Evolutionary conservation across 208 protist genomes (phyloP), one percentile per base, ranked within the genome.

Genomic region (Acanthamoeba culbertsoni): DNA sequence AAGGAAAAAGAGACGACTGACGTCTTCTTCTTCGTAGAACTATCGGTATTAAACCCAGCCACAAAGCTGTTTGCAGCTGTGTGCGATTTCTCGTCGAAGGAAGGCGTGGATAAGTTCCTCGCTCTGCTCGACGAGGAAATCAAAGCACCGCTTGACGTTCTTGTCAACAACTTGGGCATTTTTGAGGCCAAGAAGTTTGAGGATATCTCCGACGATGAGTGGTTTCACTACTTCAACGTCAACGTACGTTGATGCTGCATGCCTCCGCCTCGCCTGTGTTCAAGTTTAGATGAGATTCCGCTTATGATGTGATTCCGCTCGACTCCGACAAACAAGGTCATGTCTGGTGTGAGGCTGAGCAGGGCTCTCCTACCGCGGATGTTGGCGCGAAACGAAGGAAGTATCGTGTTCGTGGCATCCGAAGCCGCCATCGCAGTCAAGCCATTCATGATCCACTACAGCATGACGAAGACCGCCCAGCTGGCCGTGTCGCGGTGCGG

Each of bases 381-480:
- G 92, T 26, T 94, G 40, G 92, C 7, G 31, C 8, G 92, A 10
- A 94, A 94, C 53, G 33, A 4, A 14, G 92, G 92, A 14, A 43
- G 26, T 31, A 79, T 94, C 23, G 20, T 94, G 45, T 73, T 94
- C 42, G 31, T 94, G 33, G 55, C 92, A 2, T 86, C 59, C 35
- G 92, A 94, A 62, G 53, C 65, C 0, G 77, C 53, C 65, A 37
- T 94, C 45, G 14, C 18, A 23, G 31, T 82, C 35, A 71, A 62
- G 45, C 65, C 45, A 23, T 42, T 59, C 92, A 94, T 94, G 92
- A 91, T 68, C 77, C 92, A 94, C 92, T 94, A 94, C 82, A 71
- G 31, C 57, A 65, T 73, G 75, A 94, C 92, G 37, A 94, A 94
- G 82, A 65, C 79, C 20, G 40, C 79, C 35, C 92, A 92, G 77